Evolutionary conservation across 164 flowering plant species (phyloP).

Genomic region (Warburgia ugandensis): DNA sequence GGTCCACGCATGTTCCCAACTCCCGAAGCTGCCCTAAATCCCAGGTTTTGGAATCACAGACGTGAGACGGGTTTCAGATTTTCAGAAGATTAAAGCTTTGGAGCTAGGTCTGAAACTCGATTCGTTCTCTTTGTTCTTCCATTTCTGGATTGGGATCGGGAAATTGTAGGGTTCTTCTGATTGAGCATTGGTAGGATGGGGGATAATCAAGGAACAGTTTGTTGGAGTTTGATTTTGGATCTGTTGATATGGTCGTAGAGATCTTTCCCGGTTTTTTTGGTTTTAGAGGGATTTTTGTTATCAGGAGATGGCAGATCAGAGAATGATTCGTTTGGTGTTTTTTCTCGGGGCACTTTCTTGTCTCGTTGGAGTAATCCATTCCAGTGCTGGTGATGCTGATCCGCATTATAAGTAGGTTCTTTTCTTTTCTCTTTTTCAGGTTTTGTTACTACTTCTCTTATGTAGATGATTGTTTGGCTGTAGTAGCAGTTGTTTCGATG

Average conservation of each 20-base stretch:
- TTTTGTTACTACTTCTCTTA: too few species aligned
- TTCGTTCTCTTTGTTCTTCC: too few species aligned
- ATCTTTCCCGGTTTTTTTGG: too few species aligned
- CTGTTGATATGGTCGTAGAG: background rate
- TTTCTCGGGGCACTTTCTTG: background rate
- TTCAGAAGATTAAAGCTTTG: too few species aligned
- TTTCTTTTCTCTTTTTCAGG: background rate
- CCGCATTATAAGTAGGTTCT: conserved; percentile 7
- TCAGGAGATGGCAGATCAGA: conserved; percentile 5
- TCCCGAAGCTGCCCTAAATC: background rate
- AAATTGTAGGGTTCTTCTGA: too few species aligned
- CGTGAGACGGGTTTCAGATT: too few species aligned
- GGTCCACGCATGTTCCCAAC: background rate
- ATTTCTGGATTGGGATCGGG: too few species aligned
- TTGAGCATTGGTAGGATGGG: background rate
- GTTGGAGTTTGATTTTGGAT: background rate
- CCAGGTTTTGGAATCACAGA: too few species aligned
- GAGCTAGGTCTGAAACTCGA: too few species aligned
- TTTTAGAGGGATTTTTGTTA: too few species aligned
- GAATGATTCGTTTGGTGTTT: background rate
- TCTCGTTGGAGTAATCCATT: conserved; percentile 2
- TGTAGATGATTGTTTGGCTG: background rate
- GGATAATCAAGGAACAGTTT: background rate
- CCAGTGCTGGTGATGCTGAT: conserved; percentile 13
- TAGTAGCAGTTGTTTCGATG: background rate